A percentile compares a stretch with the other conserved stretches of the same genome.
These are phyloP conservation scores for Puccinia horiana DNA, from an alignment of 1,284 basidiomycete species.

Conservation along the genomic window DNA sequence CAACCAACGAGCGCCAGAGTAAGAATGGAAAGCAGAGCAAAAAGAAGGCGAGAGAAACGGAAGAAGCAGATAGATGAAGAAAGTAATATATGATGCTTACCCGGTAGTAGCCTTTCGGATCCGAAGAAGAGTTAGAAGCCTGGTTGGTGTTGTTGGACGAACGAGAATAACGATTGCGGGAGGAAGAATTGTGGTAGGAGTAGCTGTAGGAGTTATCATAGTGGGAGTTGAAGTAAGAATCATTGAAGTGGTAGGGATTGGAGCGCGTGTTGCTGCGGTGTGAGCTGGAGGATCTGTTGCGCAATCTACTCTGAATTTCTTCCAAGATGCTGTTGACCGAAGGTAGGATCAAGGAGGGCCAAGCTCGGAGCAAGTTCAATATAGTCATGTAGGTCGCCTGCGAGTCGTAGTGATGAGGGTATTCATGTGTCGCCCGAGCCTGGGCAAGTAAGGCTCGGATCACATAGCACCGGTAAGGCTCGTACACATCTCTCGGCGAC, in stretches of 20 bases:
- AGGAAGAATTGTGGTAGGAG: neutral
- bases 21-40: neutral
- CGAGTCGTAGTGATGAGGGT: neutral
- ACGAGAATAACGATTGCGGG: neutral
- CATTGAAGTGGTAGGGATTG: neutral
- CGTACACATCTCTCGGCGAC: neutral
- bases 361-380: neutral
- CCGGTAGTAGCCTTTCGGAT: slow-evolving; percentile 28
- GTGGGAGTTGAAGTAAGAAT: neutral
- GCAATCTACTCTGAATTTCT: neutral
- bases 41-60: neutral
- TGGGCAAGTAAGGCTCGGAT: neutral
- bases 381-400: neutral
- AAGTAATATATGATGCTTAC: slow-evolving; percentile 17
- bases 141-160: neutral
- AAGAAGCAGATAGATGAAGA: neutral
- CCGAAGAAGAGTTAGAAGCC: neutral
- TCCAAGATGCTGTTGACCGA: neutral
- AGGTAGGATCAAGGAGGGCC: neutral
- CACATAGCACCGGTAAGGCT: slow-evolving; percentile 5
- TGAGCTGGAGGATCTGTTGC: neutral
- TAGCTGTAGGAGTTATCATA: neutral
- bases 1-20: slow-evolving; percentile 44
- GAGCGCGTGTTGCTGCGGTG: no score
- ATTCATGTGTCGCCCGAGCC: neutral